phyloP scores from a whole-genome alignment of 2,329 filamentous ascomycete species.

The Westerdykella ornata region DNA sequence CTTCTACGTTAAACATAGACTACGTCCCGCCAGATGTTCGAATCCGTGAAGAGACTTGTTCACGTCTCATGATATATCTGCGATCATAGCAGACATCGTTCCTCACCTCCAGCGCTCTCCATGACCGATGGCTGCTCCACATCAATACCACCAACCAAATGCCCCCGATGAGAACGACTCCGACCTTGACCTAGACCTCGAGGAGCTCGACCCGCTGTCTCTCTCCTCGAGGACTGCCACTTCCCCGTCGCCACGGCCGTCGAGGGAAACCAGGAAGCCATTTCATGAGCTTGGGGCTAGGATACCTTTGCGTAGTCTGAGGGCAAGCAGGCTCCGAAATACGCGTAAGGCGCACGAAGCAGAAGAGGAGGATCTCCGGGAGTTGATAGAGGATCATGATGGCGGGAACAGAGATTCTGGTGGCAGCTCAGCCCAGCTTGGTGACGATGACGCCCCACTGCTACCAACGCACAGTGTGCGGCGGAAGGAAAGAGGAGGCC shows the following conservation, averaged over 20 bases:
- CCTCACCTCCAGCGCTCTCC: constrained; percentile 3
- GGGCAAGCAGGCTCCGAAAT: constrained; percentile 43
- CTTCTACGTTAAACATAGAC: not conserved
- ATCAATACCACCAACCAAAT: constrained; percentile 48
- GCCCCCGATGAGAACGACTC: constrained; percentile 61
- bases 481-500: constrained; percentile 8
- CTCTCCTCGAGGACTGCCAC: constrained; percentile 18
- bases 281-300: constrained; percentile 42
- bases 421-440: constrained; percentile 50
- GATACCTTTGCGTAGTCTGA: constrained; percentile 63
- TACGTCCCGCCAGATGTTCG: not conserved
- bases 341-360: constrained; percentile 41
- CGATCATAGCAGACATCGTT: constrained; percentile 3
- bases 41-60: constrained; percentile 4
- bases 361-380: constrained; percentile 59
- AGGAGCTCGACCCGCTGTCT: constrained; percentile 64
- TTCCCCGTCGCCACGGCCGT: constrained; percentile 23
- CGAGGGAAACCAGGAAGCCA: constrained; percentile 26
- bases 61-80: constrained; percentile 6
- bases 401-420: constrained; percentile 52
- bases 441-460: constrained; percentile 69
- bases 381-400: constrained; percentile 59
- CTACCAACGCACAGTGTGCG: constrained; percentile 43
- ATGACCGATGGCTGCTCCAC: constrained; percentile 44
- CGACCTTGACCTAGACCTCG: constrained; percentile 68